Percentiles rank a stretch among this genome's conserved stretches.
Conservation (phyloP, 2,329 filamentous ascomycete genomes). For the Xylaria sp. region DNA sequence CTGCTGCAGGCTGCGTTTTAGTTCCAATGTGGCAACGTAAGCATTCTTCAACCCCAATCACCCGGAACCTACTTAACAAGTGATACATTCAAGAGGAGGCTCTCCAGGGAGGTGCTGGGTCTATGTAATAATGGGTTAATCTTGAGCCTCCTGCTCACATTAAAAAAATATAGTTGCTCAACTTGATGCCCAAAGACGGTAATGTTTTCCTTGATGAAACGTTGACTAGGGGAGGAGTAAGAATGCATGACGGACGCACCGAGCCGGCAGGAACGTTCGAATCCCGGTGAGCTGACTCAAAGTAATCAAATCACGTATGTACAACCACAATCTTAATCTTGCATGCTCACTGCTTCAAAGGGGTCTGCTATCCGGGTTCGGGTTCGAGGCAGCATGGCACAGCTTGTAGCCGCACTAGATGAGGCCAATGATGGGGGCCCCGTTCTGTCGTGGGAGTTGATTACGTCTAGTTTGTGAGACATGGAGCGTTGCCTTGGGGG, state of each 20-base stretch:
- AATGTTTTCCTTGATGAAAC: neutral
- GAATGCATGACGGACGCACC: constrained; percentile 18
- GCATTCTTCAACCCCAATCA: neutral
- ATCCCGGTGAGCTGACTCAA: constrained; percentile 23
- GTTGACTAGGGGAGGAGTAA: neutral
- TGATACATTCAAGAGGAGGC: neutral
- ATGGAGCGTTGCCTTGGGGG: constrained; percentile 12
- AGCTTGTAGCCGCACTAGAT: neutral
- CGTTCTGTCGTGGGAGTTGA: neutral
- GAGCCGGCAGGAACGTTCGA: constrained; percentile 6
- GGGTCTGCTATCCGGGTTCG: neutral
- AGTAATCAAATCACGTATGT: constrained; percentile 33
- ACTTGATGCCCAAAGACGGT: neutral
- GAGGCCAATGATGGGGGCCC: neutral
- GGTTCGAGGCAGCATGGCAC: constrained; percentile 6
- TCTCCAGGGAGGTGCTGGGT: neutral
- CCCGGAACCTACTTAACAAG: neutral
- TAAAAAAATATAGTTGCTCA: neutral
- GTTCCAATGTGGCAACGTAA: constrained; percentile 4
- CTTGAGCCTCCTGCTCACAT: neutral
- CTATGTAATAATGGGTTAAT: neutral
- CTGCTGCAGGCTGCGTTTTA: constrained; percentile 11
- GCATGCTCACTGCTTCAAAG: neutral
- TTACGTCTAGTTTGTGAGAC: constrained; percentile 8
- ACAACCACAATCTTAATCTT: constrained; percentile 8